phyloP scores from a whole-genome alignment of 2,329 filamentous ascomycete species.

The Geosmithia putterillii region DNA sequence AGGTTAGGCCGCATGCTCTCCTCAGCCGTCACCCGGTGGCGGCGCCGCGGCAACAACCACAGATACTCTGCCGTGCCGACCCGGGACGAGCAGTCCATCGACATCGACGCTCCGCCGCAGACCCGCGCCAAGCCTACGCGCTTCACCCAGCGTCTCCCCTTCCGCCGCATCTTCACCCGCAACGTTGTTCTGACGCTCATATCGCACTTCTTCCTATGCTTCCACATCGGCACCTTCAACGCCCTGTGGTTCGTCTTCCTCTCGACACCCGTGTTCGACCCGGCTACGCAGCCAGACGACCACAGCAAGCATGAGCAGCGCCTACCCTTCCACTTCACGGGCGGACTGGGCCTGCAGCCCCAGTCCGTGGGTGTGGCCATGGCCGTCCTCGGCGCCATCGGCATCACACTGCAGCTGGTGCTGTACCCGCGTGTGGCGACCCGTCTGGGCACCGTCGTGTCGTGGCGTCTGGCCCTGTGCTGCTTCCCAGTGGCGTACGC shows the following conservation, averaged over 20 bases:
- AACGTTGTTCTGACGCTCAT: conserved; percentile 43
- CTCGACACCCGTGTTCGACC: conserved; percentile 52
- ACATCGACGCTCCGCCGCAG: not conserved
- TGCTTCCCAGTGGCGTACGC: conserved; percentile 62
- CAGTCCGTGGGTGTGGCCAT: conserved; percentile 65
- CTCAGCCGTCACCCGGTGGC: conserved; percentile 7
- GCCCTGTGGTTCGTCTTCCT: conserved; percentile 67
- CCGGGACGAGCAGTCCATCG: conserved; percentile 5
- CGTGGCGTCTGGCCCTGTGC: conserved; percentile 56
- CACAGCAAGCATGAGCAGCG: conserved; percentile 7
- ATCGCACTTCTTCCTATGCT: conserved; percentile 56
- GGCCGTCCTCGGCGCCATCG: conserved; percentile 62
- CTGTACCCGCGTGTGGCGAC: conserved; percentile 58
- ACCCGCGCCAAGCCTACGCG: conserved; percentile 11
- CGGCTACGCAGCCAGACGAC: conserved; percentile 17
- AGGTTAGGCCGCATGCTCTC: conserved; percentile 24
- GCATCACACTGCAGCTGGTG: conserved; percentile 50
- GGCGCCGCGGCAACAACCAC: conserved; percentile 6
- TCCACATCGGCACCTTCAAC: conserved; percentile 67
- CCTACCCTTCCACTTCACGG: conserved; percentile 53
- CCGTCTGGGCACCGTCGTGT: conserved; percentile 53
- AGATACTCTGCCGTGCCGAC: conserved; percentile 12
- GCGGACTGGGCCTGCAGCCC: conserved; percentile 63
- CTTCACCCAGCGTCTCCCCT: conserved; percentile 35
- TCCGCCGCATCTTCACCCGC: conserved; percentile 40